Base-by-base conservation (phyloP, 495 filamentous ascomycete species). In the Tuber brumale region DNA sequence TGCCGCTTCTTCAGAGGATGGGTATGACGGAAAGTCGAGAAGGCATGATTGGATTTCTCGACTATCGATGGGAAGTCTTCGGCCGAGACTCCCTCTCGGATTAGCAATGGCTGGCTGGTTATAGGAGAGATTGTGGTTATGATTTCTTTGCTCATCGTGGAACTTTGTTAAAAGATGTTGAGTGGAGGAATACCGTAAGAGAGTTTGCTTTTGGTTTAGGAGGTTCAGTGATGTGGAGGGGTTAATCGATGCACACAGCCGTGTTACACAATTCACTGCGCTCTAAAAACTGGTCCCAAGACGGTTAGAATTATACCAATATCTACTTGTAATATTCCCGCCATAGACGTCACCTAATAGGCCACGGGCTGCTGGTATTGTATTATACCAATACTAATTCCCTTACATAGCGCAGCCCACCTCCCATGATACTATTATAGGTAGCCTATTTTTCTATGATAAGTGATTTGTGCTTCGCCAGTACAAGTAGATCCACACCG, bases 121-220 rank as follows among this genome's bases (percentile, higher is more conserved):
- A 89, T 91, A 70, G 94, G 94, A 4, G 94, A 97, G 81, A 97
- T 93, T 71, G 94, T 97, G 2, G 89, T 95, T 81, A 97, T 89
- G 1, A 87, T 90, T 88, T 96, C 94, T 69, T 89, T 84, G 74
- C 92, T 89, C 92, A 95, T 95, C 76, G 75, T 87, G 84, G 76
- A 71, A 43, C 69, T 37, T 39, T 37, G 31, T n/a, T 73, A 16
- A 10, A 46, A 27, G 18, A 27, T 73, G 72, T 18, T 35, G 57
- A 66, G 5, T 14, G 10, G 51, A 27, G 57, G 57, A 31, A 66
- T 35, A 35, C 31, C 16, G 27, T 18, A 27, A 35, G 57, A 66
- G 57, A 35, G 27, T 66, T 66, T 35, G 57, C 27, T 66, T 31
- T 18, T 35, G 27, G 57, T 35, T 14, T 66, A 27, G 2, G 57